Evolutionary conservation across 1,284 basidiomycete species (phyloP).

Genomic region (Rhodotorula sp.): DNA sequence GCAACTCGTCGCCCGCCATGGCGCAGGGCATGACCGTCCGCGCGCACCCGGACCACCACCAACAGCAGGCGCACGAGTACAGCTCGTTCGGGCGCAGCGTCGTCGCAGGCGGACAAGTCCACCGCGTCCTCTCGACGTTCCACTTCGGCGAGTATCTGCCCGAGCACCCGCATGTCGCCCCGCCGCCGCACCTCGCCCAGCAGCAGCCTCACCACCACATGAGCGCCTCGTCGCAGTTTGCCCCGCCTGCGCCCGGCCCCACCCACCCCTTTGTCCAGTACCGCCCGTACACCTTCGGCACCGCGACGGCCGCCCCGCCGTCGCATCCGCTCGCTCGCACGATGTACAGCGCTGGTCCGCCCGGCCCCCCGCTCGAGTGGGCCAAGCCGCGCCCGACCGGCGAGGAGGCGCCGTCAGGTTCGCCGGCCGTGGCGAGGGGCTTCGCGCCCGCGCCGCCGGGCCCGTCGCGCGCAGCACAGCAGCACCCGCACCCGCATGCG

Average conservation of each 20-base stretch:
- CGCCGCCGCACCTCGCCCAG: background rate
- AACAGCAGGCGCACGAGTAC: constrained; percentile 2
- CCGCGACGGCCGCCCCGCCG: background rate
- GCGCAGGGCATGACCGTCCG: too few species aligned
- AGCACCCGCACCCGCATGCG: background rate
- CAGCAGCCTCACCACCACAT: background rate
- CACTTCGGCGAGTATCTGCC: constrained; percentile 7
- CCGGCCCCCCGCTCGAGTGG: constrained; percentile 5
- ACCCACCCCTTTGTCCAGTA: background rate
- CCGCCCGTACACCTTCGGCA: background rate
- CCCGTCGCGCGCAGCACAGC: background rate
- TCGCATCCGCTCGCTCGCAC: background rate
- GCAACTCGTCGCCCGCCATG: background rate
- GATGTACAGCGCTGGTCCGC: background rate
- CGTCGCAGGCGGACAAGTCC: background rate
- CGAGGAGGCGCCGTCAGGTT: background rate
- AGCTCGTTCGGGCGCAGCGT: constrained; percentile 4
- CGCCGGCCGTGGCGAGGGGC: background rate
- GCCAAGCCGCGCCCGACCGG: constrained; percentile 5
- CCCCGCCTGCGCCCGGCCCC: background rate
- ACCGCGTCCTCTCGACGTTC: background rate
- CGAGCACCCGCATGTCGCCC: background rate
- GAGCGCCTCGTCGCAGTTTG: background rate
- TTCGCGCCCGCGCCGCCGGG: background rate
- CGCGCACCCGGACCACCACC: background rate